A percentile compares a stretch with the other conserved stretches of the same genome.
Evolutionary conservation across 2,329 filamentous ascomycete genomes (phyloP).

Genomic region (Monosporascus sp.): DNA sequence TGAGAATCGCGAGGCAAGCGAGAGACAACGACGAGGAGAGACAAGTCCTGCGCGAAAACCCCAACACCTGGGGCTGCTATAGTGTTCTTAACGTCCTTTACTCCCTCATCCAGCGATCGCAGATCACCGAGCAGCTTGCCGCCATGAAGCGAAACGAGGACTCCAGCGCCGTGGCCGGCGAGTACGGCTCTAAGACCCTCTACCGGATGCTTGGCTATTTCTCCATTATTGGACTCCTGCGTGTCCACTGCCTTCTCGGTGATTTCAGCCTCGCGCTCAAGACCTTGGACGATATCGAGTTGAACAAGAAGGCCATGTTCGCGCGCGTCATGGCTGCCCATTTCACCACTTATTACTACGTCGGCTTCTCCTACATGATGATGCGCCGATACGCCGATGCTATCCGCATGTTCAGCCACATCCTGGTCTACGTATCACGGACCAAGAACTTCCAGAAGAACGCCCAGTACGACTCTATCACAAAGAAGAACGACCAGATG

Average conservation of each 20-base stretch:
- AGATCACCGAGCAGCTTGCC: conserved; percentile 94
- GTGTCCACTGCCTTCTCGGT: conserved; percentile 92
- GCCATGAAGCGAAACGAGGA: conserved; percentile 95
- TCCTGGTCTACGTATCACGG: conserved; percentile 94
- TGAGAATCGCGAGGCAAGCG: conserved; percentile 77
- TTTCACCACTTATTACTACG: conserved; percentile 99
- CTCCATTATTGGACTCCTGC: conserved; percentile 94
- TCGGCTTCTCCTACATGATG: conserved; percentile 99
- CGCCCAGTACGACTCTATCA: conserved; percentile 95
- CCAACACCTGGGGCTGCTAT: conserved; percentile 99
- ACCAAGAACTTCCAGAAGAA: conserved; percentile 99
- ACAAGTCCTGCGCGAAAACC: conserved; percentile 86
- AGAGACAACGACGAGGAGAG: conserved; percentile 86
- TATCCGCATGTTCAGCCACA: conserved; percentile 99
- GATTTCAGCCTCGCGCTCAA: conserved; percentile 98
- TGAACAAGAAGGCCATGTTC: conserved; percentile 99
- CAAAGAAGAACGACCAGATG: conserved; percentile 99
- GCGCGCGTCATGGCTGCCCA: conserved; percentile 98
- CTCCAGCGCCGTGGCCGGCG: conserved; percentile 78
- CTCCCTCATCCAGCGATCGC: conserved; percentile 95
- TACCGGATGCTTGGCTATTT: conserved; percentile 99
- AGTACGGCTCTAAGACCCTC: conserved; percentile 89
- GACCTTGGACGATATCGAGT: conserved; percentile 98
- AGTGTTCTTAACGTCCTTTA: conserved; percentile 98
- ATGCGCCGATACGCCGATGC: conserved; percentile 99